phyloP scores from a whole-genome alignment of 169 alveolate genomes.

The Eimeria acervulina region DNA sequence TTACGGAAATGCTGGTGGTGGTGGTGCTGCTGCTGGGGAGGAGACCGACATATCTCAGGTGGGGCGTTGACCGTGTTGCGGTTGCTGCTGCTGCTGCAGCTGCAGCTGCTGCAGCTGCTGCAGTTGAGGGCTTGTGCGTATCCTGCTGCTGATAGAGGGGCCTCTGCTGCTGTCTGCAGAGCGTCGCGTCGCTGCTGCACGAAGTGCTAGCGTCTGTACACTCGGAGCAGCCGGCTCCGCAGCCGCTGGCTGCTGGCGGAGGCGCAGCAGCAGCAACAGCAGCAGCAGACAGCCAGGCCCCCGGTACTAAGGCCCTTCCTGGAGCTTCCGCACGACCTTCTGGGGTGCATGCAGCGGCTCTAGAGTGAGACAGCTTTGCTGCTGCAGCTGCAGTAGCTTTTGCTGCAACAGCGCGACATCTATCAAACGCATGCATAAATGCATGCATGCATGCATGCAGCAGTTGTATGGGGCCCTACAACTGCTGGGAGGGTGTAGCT shows the following conservation, averaged over 20 bases:
- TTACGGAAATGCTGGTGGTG: not conserved
- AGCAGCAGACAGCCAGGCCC: not conserved
- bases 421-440: too few species aligned
- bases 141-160: too few species aligned
- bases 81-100: too few species aligned
- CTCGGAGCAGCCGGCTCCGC: not conserved
- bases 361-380: slow-evolving; percentile 1
- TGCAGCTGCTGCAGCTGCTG: too few species aligned
- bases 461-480: not conserved
- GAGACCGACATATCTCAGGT: not conserved
- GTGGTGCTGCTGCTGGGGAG: slow-evolving; percentile 31
- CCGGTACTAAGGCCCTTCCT: not conserved
- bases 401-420: too few species aligned
- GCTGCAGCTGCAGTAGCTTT: not conserved
- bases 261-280: not conserved
- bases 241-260: not conserved
- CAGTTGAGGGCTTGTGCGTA: too few species aligned
- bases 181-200: slow-evolving; percentile 34
- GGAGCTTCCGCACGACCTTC: not conserved
- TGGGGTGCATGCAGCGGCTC: slow-evolving; percentile 5
- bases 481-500: too few species aligned
- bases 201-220: slow-evolving; percentile 1
- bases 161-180: not conserved
- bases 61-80: not conserved
- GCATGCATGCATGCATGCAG: not conserved